Evolutionary conservation across 768 basidiomycete genomes (phyloP), one percentile per base, ranked within the genome.

Genomic region (Tephrocybe sp.): DNA sequence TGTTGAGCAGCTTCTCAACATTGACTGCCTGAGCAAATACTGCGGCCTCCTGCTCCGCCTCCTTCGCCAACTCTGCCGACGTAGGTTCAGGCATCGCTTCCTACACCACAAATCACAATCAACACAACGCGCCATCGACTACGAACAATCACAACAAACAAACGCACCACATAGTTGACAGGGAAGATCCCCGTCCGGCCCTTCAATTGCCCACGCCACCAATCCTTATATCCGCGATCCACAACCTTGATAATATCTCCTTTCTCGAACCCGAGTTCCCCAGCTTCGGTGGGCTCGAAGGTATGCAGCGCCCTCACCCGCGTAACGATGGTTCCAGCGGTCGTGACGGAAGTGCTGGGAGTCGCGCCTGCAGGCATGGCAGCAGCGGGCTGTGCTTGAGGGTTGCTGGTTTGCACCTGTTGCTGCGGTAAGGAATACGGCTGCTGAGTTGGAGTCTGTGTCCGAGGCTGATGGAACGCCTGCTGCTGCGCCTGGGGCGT

Each of bases 221-320:
- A 98, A 64, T 97, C 93, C 60, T 91, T 88, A 68, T 96, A 96
- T 20, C 87, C 88, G 21, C 93, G 83, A 65, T 97, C 93, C 20
- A 98, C 85, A 12, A 98, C 95, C 62, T 93, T 93, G 74, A 98
- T 93, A 40, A 96, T 76, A 57, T 97, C 95, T 1, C 94, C 96
- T 58, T 88, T 88, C 45, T 92, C 87, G 62, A 98, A 96, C 1
- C 86, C 85, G 1, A 98, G 78, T 65, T 98, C 96, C 10, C 93
- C 94, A 0, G 86, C 79, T 60, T 95, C 92, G 0, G 88, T 85
- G 0, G 93, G 87, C 42, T 89, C 84, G 58, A 98, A 98, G 0
- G 86, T 81, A 62, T 96, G 94, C 55, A 98, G 64, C 0, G 95
- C 96, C 28, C 87, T 79, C 6, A 96, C 96, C 18, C 94, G 85